Base-by-base conservation (phyloP, 306 rosid species). In the Sechiopsis laciniata region DNA sequence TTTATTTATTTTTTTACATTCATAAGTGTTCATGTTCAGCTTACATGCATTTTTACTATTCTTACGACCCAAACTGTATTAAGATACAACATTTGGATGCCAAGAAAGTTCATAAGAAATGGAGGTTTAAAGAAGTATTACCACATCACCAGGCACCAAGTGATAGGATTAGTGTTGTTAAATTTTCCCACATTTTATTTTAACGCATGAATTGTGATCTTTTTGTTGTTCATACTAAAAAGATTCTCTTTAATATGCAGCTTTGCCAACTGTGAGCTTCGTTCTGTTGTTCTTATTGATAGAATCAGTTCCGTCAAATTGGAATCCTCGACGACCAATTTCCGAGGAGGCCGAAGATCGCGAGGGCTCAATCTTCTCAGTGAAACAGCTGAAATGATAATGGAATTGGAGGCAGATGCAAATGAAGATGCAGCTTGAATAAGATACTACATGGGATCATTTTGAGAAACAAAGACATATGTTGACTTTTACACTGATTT, bases 241-340 rank as follows among this genome's bases (percentile, higher is more conserved):
- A 13, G 3, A 46, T 67, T 45, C 29, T 21, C 56, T 10, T 68
- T 13, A 12, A n/a, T 75, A 24, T 79, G 85, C 94, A 93, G 97
- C 80, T 93, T 90, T 83, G 85, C 89, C 6, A 93, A 90, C 62
- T 86, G 98, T 63, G 98, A 90, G 84, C 96, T 93, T 70, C 98
- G 97, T 42, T 93, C 98, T 29, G 63, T 90, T 81, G 85, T 90
- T 24, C 77, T 88, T 58, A 54, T 88, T 68, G 98, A 93, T 74
- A 88, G 85, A 61, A 84, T 26, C 29, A 26, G 29, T 26, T 1
- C 29, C 29, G 29, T 26, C 29, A 26, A 26, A 26, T 26, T 2
- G 11, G 87, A 83, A 79, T 75, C 80, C 78, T 81, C 97, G 13
- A 71, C 80, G 1, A 93, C 96, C 14, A 84, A 93, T 77, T 88